phyloP scores from a whole-genome alignment of 2,329 filamentous ascomycete species.

The Fusarium albosuccineum region DNA sequence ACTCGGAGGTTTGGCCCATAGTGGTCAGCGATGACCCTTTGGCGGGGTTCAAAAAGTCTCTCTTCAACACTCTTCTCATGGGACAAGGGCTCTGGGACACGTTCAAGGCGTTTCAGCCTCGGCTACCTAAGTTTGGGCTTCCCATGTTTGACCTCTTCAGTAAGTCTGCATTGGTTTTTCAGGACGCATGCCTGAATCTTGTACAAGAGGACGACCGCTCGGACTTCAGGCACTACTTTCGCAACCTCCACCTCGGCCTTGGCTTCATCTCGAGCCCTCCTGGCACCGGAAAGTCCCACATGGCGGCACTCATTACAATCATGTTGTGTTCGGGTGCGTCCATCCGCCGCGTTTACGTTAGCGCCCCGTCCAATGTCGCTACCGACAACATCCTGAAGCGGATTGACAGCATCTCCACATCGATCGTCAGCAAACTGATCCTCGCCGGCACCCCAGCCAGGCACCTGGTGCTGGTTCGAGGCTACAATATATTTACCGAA shows the following conservation, averaged over 20 bases:
- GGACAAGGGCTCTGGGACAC: background rate
- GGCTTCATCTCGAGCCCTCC: slow-evolving; percentile 8
- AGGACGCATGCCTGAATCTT: background rate
- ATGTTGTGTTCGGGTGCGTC: background rate
- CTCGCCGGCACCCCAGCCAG: rapidly evolving
- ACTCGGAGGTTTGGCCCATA: rapidly evolving
- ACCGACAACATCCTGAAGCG: background rate
- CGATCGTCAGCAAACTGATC: rapidly evolving
- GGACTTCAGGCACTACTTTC: background rate
- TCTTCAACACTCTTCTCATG: background rate
- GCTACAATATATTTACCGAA: background rate
- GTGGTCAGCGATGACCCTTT: background rate
- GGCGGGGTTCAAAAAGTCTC: rapidly evolving
- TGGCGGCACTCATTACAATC: background rate
- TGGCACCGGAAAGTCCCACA: background rate
- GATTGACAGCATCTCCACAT: rapidly evolving
- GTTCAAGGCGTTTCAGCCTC: rapidly evolving
- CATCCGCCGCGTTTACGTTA: background rate
- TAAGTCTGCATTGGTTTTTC: rapidly evolving
- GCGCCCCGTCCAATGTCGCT: background rate
- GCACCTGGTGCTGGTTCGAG: background rate
- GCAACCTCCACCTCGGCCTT: background rate
- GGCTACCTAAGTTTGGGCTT: rapidly evolving
- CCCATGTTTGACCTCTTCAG: background rate
- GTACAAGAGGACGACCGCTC: slow-evolving; percentile 4